These are phyloP conservation scores for Aspergillus neotritici DNA, from an alignment of 2,329 filamentous ascomycete genomes.

Conservation along the genomic window DNA sequence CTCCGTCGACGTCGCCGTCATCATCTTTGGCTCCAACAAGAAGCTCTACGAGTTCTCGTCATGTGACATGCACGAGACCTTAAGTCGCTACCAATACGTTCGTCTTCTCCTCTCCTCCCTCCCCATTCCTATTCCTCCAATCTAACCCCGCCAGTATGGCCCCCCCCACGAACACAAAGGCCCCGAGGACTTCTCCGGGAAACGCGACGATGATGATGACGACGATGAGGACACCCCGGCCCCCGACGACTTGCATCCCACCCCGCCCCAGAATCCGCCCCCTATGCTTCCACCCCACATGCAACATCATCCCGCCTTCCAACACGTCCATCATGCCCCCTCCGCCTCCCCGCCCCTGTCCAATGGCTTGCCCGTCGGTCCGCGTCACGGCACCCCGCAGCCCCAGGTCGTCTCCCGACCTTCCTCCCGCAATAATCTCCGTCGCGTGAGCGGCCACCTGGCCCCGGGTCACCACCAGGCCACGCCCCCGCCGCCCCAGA, in stretches of 20 bases:
- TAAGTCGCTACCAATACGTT: slow-evolving; percentile 86
- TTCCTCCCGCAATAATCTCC: slow-evolving; percentile 72
- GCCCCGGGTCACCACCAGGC: slow-evolving; percentile 59
- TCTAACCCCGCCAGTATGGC: slow-evolving; percentile 63
- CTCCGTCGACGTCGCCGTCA: slow-evolving; percentile 95
- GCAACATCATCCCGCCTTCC: slow-evolving; percentile 63
- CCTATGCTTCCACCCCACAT: slow-evolving; percentile 66
- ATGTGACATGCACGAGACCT: slow-evolving; percentile 82
- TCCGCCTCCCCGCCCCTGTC: slow-evolving; percentile 84
- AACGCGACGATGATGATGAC: slow-evolving; percentile 69
- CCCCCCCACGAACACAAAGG: slow-evolving; percentile 94
- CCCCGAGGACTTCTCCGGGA: slow-evolving; percentile 82
- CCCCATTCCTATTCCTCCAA: slow-evolving; percentile 3
- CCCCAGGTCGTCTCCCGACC: slow-evolving; percentile 69
- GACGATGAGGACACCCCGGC: slow-evolving; percentile 72
- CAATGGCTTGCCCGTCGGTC: slow-evolving; percentile 66
- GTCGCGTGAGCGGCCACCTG: slow-evolving; percentile 69
- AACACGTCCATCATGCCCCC: slow-evolving; percentile 76
- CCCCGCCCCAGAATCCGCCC: slow-evolving; percentile 41
- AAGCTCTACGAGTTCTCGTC: slow-evolving; percentile 98
- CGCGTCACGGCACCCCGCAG: slow-evolving; percentile 75
- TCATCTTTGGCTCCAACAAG: slow-evolving; percentile 98
- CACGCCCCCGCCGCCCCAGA: slow-evolving; percentile 54
- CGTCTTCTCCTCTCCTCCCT: slow-evolving; percentile 35
- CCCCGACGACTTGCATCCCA: slow-evolving; percentile 56